These are phyloP conservation scores for Chiua virens DNA, from an alignment of 768 basidiomycete species.

Conservation along the genomic window DNA sequence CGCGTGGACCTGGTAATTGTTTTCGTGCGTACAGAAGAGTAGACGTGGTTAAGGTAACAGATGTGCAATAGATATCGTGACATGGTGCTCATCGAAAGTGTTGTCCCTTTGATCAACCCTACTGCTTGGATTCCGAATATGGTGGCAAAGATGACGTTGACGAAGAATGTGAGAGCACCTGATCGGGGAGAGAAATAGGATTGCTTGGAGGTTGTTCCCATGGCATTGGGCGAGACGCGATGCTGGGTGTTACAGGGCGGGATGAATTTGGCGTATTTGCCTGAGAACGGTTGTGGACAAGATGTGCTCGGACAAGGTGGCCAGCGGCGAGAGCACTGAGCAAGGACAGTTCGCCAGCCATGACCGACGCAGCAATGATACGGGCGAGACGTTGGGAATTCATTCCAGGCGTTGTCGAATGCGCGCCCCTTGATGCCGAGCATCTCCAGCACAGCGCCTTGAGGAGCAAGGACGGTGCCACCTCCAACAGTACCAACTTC, in stretches of 20 bases:
- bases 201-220: conserved; percentile 27
- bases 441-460: conserved; percentile 89
- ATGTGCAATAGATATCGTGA: conserved; percentile 22
- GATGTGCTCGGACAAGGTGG: conserved; percentile 90
- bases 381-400: conserved; percentile 90
- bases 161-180: conserved; percentile 32
- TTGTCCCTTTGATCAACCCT: not conserved
- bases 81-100: conserved; percentile 1
- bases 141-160: conserved; percentile 45
- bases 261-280: conserved; percentile 73
- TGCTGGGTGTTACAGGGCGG: conserved; percentile 60
- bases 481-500: conserved; percentile 99
- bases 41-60: conserved; percentile 20
- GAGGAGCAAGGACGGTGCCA: conserved; percentile 89
- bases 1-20: not conserved
- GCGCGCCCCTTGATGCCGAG: conserved; percentile 90
- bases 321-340: conserved; percentile 93
- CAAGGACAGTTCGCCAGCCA: conserved; percentile 95
- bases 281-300: conserved; percentile 87
- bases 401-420: conserved; percentile 80
- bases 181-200: conserved; percentile 1
- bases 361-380: conserved; percentile 88
- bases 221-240: conserved; percentile 14
- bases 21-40: conserved; percentile 2
- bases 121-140: conserved; percentile 34